Conservation (phyloP, 2,329 filamentous ascomycete species). For the Arthrocladium fulminans region DNA sequence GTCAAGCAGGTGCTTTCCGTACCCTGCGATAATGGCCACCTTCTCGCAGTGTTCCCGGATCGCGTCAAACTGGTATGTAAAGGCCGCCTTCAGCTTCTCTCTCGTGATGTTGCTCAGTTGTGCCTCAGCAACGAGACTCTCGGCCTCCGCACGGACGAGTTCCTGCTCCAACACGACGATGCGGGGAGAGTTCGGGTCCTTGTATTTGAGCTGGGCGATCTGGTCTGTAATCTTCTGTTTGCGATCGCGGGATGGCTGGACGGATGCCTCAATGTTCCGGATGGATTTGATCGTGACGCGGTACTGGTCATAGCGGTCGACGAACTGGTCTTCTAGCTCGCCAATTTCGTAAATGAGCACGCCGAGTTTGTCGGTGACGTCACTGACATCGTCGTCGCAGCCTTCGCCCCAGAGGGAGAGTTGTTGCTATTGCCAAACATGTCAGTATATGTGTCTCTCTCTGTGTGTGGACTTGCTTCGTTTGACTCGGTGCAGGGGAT, state of each 20-base stretch:
- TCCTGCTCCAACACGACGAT: slow-evolving; percentile 98
- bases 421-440: slow-evolving; percentile 64
- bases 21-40: slow-evolving; percentile 93
- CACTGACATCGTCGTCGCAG: slow-evolving; percentile 94
- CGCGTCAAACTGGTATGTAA: slow-evolving; percentile 96
- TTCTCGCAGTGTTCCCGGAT: slow-evolving; percentile 97
- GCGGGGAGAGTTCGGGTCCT: slow-evolving; percentile 95
- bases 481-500: no score
- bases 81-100: slow-evolving; percentile 97
- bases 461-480: no score
- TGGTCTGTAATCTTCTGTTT: slow-evolving; percentile 99
- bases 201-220: slow-evolving; percentile 98
- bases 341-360: slow-evolving; percentile 97
- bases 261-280: slow-evolving; percentile 95
- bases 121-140: slow-evolving; percentile 96
- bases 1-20: slow-evolving; percentile 95
- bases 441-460: no score
- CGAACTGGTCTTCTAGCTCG: slow-evolving; percentile 95
- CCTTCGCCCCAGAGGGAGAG: slow-evolving; percentile 93
- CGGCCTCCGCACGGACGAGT: slow-evolving; percentile 93
- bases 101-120: slow-evolving; percentile 99
- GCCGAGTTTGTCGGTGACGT: slow-evolving; percentile 97
- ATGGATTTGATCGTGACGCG: slow-evolving; percentile 99
- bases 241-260: slow-evolving; percentile 96
- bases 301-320: slow-evolving; percentile 98